Evolutionary conservation across 2,329 filamentous ascomycete species (phyloP), one percentile per base, ranked within the genome.

Genomic region (Fusarium globosum): DNA sequence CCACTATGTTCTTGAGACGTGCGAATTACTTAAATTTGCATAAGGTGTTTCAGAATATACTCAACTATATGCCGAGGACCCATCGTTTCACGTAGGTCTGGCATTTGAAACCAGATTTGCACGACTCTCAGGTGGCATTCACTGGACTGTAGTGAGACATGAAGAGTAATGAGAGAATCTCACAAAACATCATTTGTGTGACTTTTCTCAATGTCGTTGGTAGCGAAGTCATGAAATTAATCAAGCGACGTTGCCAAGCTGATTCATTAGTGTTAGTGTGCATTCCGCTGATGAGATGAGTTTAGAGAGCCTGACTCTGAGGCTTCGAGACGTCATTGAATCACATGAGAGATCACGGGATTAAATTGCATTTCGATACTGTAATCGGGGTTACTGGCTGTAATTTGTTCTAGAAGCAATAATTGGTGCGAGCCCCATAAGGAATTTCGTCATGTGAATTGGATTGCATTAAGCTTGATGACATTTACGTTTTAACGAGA

Each of bases 201-300:
- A 11, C 26, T 14, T 4, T 13, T 20, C 7, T 26, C 7, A 16
- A 13, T 26, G 28, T 48, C n/a, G 0, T 30, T 8, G 14, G 1
- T 16, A 6, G n/a, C 28, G 6, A 45, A 26, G 1, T 9, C 5
- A 18, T 18, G 0, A 2, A 21, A 13, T 21, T 4, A 13, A 28
- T 38, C 6, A 18, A 21, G 35, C 18, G 5, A 2, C 20, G 14
- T 38, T 53, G 35, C 33, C 23, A 53, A 1, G 23, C 14, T 1
- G 2, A 38, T 21, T 7, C 0, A 13, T 0, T n/a, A 7, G 20
- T 10, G 33, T 28, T 16, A 16, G 4, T 21, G 2, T 10, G 35
- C 14, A 53, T 28, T 53, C 20, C 20, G 3, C 0, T 0, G 1
- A 4, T 28, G 23, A 18, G 7, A 39, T 5, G 4, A n/a, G 18